These are phyloP conservation scores for Halenospora varia DNA, from an alignment of 495 filamentous ascomycete species.

Conservation along the genomic window DNA sequence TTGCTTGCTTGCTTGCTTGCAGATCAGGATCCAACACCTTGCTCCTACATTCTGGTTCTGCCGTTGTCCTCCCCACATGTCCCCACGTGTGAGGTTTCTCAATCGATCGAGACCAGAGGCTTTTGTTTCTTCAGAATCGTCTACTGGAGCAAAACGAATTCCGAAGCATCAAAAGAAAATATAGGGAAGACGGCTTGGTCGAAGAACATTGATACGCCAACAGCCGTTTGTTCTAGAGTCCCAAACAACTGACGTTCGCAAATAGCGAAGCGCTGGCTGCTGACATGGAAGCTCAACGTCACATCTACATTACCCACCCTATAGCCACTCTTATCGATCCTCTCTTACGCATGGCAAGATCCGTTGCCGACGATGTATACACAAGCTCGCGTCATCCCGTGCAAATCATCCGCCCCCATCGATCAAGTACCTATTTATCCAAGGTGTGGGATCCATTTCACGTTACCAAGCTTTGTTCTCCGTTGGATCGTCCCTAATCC, in stretches of 20 bases:
- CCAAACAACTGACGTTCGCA: too few species aligned
- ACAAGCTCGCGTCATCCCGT: conserved; percentile 1
- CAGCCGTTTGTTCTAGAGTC: too few species aligned
- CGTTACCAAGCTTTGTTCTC: not conserved
- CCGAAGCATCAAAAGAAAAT: too few species aligned
- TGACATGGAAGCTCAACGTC: not conserved
- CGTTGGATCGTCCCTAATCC: not conserved
- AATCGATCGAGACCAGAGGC: too few species aligned
- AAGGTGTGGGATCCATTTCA: not conserved
- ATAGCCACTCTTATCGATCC: not conserved
- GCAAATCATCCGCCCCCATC: not conserved
- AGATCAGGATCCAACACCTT: not conserved
- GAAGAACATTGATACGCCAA: too few species aligned
- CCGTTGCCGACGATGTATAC: not conserved
- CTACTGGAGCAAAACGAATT: too few species aligned
- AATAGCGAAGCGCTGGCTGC: not conserved
- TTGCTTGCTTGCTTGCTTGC: too few species aligned
- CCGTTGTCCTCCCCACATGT: not conserved
- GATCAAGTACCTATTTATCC: conserved; percentile 1
- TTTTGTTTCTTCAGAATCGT: too few species aligned
- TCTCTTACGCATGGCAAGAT: not conserved
- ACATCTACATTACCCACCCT: not conserved
- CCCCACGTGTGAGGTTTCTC: too few species aligned
- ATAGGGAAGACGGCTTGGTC: too few species aligned
- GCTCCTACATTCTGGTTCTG: not conserved